Percentiles rank a stretch among this genome's conserved stretches.
Conservation (phyloP, 352 stramenopile species). For the Phytophthora macrochlamydospora region DNA sequence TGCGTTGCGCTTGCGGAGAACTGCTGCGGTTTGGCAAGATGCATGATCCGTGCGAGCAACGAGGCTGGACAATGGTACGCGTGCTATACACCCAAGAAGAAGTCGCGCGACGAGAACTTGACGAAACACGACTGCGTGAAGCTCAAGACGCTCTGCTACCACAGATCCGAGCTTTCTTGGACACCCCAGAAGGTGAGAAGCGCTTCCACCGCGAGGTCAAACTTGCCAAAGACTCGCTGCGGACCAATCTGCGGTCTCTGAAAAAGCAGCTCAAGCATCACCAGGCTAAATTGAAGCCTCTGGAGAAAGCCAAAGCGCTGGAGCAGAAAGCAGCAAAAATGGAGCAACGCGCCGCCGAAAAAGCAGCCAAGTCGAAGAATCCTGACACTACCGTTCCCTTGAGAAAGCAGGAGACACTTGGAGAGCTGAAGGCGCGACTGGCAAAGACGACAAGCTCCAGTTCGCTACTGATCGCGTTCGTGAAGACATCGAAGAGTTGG, state of each 20-base stretch:
- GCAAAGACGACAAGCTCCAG: constrained; percentile 43
- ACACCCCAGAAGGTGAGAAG: constrained; percentile 64
- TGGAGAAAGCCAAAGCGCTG: constrained; percentile 18
- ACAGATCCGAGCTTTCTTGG: constrained; percentile 65
- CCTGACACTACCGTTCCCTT: background rate
- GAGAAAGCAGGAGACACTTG: constrained; percentile 29
- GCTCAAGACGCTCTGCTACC: constrained; percentile 53
- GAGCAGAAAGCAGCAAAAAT: constrained; percentile 28
- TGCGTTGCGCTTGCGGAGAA: constrained; percentile 76
- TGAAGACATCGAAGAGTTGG: constrained; percentile 47
- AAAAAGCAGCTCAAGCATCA: constrained; percentile 46
- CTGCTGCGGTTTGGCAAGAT: constrained; percentile 69
- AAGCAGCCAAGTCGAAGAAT: constrained; percentile 21
- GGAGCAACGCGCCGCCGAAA: constrained; percentile 17
- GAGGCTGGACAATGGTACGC: constrained; percentile 68
- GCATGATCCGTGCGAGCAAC: constrained; percentile 66
- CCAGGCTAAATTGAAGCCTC: constrained; percentile 30
- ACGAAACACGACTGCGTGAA: constrained; percentile 53
- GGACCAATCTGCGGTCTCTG: constrained; percentile 38
- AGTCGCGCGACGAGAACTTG: constrained; percentile 41
- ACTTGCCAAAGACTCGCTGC: constrained; percentile 48
- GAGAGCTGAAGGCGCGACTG: constrained; percentile 41
- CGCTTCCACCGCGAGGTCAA: constrained; percentile 67
- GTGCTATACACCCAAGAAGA: constrained; percentile 68
- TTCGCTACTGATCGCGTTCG: constrained; percentile 45